A percentile compares a stretch with the other conserved stretches of the same genome.
phyloP scores from a whole-genome alignment of 2,329 filamentous ascomycete genomes.

The Colletotrichum sp. region DNA sequence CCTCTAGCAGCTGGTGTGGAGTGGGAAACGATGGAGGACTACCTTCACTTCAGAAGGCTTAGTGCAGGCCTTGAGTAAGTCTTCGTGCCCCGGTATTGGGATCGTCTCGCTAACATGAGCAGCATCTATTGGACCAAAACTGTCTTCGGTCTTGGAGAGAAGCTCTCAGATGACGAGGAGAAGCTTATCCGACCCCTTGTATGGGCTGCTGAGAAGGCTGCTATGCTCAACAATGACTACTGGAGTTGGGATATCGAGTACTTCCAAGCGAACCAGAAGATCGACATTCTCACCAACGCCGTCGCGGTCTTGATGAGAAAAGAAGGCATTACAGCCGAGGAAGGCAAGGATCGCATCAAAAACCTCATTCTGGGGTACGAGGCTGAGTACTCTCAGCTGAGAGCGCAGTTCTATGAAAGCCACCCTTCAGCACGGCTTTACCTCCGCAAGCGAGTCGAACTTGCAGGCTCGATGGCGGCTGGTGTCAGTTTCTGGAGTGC shows the following conservation, averaged over 20 bases:
- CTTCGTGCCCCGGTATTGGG: fast-evolving
- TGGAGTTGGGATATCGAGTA: neutral
- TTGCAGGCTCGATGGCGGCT: neutral
- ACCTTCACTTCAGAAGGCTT: neutral
- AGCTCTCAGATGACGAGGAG: neutral
- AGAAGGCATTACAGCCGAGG: neutral
- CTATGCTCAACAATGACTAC: neutral
- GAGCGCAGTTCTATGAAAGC: neutral
- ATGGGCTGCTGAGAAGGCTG: neutral
- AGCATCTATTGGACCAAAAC: neutral
- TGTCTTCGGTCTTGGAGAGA: neutral
- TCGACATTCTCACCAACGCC: neutral
- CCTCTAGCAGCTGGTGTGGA: neutral
- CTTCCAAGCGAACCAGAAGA: neutral
- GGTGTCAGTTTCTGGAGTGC: neutral
- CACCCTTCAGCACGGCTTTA: neutral
- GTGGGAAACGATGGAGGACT: neutral
- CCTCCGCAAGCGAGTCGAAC: neutral
- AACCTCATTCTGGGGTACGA: neutral
- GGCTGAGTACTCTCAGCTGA: neutral
- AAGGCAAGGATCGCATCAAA: neutral
- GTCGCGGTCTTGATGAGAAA: neutral
- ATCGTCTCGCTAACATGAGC: neutral
- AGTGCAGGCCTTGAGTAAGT: neutral
- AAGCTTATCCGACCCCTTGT: neutral